Base-by-base conservation (phyloP, 495 filamentous ascomycete species). In the Neurospora terricola region DNA sequence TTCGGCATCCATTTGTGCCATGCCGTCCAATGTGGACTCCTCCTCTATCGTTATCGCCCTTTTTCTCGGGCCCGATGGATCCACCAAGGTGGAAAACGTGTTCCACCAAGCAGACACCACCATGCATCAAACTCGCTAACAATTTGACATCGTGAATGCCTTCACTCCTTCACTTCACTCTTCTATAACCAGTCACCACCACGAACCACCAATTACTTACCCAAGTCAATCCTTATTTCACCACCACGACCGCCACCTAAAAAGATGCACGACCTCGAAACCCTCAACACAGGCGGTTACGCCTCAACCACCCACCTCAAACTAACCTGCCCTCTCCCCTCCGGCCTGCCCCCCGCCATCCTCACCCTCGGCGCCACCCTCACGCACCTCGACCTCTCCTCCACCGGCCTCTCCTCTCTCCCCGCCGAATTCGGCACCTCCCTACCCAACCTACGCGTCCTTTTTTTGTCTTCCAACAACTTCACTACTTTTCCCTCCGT, bases 361-460 rank as follows among this genome's bases (percentile, higher is more conserved):
- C 78, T 84, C 34, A 71, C 78, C 38, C 76, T 83, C 38, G 81
- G 81, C 70, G 72, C 77, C 12, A 80, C 80, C 3, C 82, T 86
- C 16, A 80, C 83, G 70, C 78, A 81, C 18, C 81, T 86, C 38
- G 84, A 87, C 66, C 82, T 87, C 69, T 86, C 85, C 0, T 79
- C 78, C 4, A 86, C 83, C 4, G 78, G 77, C 1, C 77, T 85
- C 1, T 85, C 80, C 3, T 75, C 75, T 2, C 77, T 86, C 16
- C 83, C 83, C 0, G 42, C 79, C 14, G 77, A 82, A 45, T 77
- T 87, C 72, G 77, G 77, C 42, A 43, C 71, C 23, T 73, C 78
- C 23, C 72, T 86, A 1, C 80, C 82, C 68, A 81, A 83, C 38
- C 81, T 87, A 45, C 83, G 83, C 78, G 79, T 82, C 62, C 78